Base-by-base conservation (phyloP, 768 basidiomycete species). In the Sutorius australiensis region DNA sequence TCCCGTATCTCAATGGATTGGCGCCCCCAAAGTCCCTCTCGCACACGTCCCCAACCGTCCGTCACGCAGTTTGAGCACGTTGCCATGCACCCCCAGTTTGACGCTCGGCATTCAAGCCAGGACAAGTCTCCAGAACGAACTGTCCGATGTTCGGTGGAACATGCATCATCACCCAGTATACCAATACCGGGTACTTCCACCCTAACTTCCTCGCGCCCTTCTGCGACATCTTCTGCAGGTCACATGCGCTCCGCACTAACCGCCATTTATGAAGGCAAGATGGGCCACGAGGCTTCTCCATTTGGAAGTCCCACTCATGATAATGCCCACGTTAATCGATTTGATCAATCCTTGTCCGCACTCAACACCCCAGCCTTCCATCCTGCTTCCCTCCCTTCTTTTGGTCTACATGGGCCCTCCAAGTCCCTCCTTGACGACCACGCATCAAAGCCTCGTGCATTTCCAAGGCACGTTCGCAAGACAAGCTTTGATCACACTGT, bases 401-500 rank as follows among this genome's bases (percentile, higher is more conserved):
- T 80, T 54, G 87, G 88, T 54, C 66, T 86, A 38, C 83, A 87
- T 70, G 84, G 85, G 46, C 73, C 72, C 47, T 73, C 78, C 44
- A 70, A 69, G 46, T 60, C 57, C 48, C 62, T 62, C 46, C 57
- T 50, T 55, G 58, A 77, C 55, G 56, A 68, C 60, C 60, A 64
- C 24, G 62, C 72, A 53, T 62, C 68, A 46, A 72, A 72, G 56
- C 63, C 77, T 59, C 83, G 78, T 57, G 71, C 78, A 30, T 90
- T 93, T 66, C 90, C 93, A 48, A 81, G 87, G 54, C 87, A 89
- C 69, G 90, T 92, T 53, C 82, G 93, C 56, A 97, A 97, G 77
- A 92, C 93, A 42, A 93, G 91, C 70, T 95, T 94, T 68, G 93
- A 97, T 69, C 93, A 94, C 71, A 94, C 93, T 4, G 86, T 95